A percentile compares a stretch with the other conserved stretches of the same genome.
Evolutionary conservation across 2,329 filamentous ascomycete genomes (phyloP).

Genomic region (Paracorniculantispora psalliotae): DNA sequence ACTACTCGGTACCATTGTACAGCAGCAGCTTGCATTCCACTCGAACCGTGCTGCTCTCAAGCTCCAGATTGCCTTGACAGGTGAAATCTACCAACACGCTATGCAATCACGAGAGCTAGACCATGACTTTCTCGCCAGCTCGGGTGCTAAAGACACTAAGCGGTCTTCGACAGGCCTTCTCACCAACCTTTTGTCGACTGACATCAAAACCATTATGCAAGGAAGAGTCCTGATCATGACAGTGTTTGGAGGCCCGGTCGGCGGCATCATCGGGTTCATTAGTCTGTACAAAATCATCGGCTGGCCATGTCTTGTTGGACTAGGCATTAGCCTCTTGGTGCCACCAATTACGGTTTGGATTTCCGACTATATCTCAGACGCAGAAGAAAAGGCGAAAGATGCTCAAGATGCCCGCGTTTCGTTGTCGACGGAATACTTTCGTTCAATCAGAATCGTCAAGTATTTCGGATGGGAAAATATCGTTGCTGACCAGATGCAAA

Average conservation of each 20-base stretch:
- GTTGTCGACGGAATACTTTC: constrained; percentile 45
- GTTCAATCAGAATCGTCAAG: constrained; percentile 46
- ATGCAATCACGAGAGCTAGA: constrained; percentile 43
- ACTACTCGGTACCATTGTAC: constrained; percentile 38
- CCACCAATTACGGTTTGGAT: constrained; percentile 38
- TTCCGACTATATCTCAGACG: constrained; percentile 37
- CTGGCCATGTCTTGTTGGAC: constrained; percentile 43
- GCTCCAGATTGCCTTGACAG: constrained; percentile 42
- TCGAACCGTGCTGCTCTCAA: constrained; percentile 31
- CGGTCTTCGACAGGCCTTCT: constrained; percentile 36
- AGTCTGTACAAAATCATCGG: constrained; percentile 43
- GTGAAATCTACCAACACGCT: constrained; percentile 45
- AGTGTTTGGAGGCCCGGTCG: constrained; percentile 32
- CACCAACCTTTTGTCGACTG: constrained; percentile 45
- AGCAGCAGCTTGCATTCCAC: constrained; percentile 46
- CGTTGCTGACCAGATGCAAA: constrained; percentile 37
- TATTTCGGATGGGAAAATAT: constrained; percentile 50
- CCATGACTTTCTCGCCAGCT: constrained; percentile 28
- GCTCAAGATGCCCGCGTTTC: constrained; percentile 46
- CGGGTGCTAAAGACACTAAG: constrained; percentile 17
- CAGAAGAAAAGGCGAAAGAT: constrained; percentile 37
- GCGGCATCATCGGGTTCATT: constrained; percentile 33
- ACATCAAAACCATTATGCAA: constrained; percentile 42
- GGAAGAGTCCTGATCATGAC: constrained; percentile 41
- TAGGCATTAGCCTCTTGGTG: constrained; percentile 34